phyloP scores from a whole-genome alignment of 129 eudicot genomes.

The Chrysanthemum lavandulifolium region DNA sequence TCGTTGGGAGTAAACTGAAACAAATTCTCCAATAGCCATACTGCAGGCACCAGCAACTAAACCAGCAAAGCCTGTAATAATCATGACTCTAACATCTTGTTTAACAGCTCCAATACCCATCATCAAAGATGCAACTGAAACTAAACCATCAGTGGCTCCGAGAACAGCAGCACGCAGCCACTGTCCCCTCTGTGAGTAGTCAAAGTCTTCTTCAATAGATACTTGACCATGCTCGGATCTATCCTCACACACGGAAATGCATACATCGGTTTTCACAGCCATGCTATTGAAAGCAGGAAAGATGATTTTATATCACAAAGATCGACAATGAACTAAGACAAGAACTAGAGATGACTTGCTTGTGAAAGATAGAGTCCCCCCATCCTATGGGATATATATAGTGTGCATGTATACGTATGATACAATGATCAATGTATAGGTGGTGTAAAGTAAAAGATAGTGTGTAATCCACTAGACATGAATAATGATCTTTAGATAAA shows the following conservation, averaged over 20 bases:
- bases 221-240: conserved; percentile 10
- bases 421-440: not conserved
- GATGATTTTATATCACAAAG: not conserved
- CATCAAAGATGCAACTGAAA: conserved; percentile 37
- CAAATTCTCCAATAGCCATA: conserved; percentile 41
- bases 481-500: conserved; percentile 17
- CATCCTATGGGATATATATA: conserved; percentile 22
- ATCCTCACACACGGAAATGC: conserved; percentile 17
- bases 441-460: conserved; percentile 10
- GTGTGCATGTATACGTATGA: not conserved
- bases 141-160: conserved; percentile 40
- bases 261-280: conserved; percentile 20
- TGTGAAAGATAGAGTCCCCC: conserved; percentile 21
- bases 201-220: conserved; percentile 11
- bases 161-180: conserved; percentile 40
- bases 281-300: conserved; percentile 19
- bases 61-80: conserved; percentile 38
- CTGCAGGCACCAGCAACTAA: conserved; percentile 41
- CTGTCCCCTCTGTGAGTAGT: conserved; percentile 42
- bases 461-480: conserved; percentile 30
- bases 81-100: conserved; percentile 36
- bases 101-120: conserved; percentile 40
- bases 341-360: conserved; percentile 8
- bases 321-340: not conserved
- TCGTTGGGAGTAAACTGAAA: conserved; percentile 27